Conservation (phyloP, 2,329 filamentous ascomycete genomes). For the Colletotrichum coccodes region DNA sequence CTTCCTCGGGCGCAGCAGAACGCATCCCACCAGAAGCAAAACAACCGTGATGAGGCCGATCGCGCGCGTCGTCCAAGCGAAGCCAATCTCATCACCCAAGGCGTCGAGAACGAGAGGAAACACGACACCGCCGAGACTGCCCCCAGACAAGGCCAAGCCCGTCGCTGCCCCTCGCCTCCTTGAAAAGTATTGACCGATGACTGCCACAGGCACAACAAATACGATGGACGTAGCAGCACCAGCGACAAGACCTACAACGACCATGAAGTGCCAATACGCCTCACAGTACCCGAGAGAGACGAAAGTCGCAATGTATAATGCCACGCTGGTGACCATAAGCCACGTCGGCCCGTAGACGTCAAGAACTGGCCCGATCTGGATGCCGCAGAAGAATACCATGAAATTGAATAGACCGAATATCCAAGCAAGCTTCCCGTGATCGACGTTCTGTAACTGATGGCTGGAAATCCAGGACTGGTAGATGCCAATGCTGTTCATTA, state of each 20-base stretch:
- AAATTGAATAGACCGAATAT: constrained; percentile 77
- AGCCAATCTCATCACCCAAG: background rate
- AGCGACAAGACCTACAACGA: constrained; percentile 30
- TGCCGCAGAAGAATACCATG: constrained; percentile 73
- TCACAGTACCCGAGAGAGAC: too few species aligned
- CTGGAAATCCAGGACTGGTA: constrained; percentile 73
- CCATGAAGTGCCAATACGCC: constrained; percentile 37
- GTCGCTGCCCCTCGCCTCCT: too few species aligned
- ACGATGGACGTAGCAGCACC: constrained; percentile 24
- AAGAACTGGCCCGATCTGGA: constrained; percentile 76
- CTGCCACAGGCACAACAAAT: constrained; percentile 27
- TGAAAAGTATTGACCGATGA: background rate
- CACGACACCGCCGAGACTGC: background rate
- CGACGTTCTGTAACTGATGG: constrained; percentile 68
- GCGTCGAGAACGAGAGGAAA: background rate
- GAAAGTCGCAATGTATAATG: constrained; percentile 19
- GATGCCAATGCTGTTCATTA: constrained; percentile 71
- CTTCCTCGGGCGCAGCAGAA: background rate
- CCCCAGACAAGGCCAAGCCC: background rate
- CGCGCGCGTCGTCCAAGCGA: background rate
- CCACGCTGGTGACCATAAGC: constrained; percentile 54
- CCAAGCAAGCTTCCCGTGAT: constrained; percentile 71
- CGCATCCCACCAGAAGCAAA: background rate
- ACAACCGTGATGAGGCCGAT: background rate
- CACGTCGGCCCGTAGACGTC: constrained; percentile 71